These are phyloP conservation scores for Phytophthora podocarpi DNA, from an alignment of 352 stramenopile species.

Conservation along the genomic window DNA sequence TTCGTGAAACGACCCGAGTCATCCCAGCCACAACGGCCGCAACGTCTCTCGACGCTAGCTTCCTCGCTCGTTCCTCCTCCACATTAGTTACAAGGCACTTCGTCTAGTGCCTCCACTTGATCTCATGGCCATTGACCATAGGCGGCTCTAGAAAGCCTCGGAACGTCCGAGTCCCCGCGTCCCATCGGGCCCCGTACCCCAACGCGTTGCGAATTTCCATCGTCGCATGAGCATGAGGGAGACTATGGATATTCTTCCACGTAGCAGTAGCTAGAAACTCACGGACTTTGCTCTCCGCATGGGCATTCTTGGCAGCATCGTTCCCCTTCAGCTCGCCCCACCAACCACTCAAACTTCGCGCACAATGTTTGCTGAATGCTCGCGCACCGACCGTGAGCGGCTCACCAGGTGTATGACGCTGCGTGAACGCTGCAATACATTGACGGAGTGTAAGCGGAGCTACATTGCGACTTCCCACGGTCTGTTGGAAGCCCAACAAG, in stretches of 20 bases:
- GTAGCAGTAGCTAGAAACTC: constrained; percentile 58
- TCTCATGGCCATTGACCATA: constrained; percentile 78
- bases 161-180: constrained; percentile 53
- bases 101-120: constrained; percentile 67
- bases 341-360: constrained; percentile 68
- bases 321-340: constrained; percentile 68
- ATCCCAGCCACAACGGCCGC: constrained; percentile 18
- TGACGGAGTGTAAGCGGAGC: constrained; percentile 57
- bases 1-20: constrained; percentile 24
- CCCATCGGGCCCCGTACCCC: constrained; percentile 82
- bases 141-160: constrained; percentile 86
- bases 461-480: constrained; percentile 53
- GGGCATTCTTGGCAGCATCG: constrained; percentile 69
- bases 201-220: constrained; percentile 74
- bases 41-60: constrained; percentile 19
- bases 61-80: constrained; percentile 14
- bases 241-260: constrained; percentile 86
- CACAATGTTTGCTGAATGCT: constrained; percentile 82
- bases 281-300: constrained; percentile 51
- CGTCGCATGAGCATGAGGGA: constrained; percentile 68
- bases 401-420: constrained; percentile 40
- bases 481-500: constrained; percentile 70
- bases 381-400: constrained; percentile 75
- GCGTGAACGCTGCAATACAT: constrained; percentile 59
- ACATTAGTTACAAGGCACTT: constrained; percentile 1